Evolutionary conservation across 768 basidiomycete species (phyloP), one percentile per base, ranked within the genome.

Genomic region (Galerina sulciceps): DNA sequence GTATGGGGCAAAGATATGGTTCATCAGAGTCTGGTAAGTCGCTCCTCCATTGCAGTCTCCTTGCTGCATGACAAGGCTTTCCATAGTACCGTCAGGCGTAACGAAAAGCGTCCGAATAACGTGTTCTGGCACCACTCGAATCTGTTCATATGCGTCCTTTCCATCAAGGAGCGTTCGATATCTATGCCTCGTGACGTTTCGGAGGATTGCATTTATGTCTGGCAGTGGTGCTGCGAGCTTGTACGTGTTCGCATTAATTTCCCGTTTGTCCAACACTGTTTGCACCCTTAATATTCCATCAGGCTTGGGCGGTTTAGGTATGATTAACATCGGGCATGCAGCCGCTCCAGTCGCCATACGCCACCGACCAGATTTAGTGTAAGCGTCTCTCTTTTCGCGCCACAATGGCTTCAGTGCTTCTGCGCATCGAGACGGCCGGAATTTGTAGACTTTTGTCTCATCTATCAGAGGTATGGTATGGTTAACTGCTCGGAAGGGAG

Each of bases 21-120:
- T 79, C 78, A 81, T 81, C 0, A 83, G 47, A 0, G 73, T 59
- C 53, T 81, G 80, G 64, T 74, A 81, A 0, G 79, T 82, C 0
- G 78, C 78, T 0, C 65, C 63, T 18, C 65, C 70, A 49, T 74
- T 75, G 23, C 68, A 73, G 51, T 76, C 72, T 0, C 73, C 74
- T 10, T 60, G 60, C 44, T 70, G 74, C 23, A 69, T 61, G 0
- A 82, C 78, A 0, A 67, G 56, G 38, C 77, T 78, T 2, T 72
- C 73, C 76, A 82, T 81, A 22, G 72, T 81, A 0, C 81, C 80
- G 65, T 78, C 73, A n/a, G 75, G 75, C 1, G 73, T 81, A 0
- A 73, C 73, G 52, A 79, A 40, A 41, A 73, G 52, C 11, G 68
- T 52, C 4, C 61, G 5, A 0, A 53, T 14, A 8, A 76, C 74